phyloP scores from a whole-genome alignment of 345 rosid species.

The Citropsis articulata region DNA sequence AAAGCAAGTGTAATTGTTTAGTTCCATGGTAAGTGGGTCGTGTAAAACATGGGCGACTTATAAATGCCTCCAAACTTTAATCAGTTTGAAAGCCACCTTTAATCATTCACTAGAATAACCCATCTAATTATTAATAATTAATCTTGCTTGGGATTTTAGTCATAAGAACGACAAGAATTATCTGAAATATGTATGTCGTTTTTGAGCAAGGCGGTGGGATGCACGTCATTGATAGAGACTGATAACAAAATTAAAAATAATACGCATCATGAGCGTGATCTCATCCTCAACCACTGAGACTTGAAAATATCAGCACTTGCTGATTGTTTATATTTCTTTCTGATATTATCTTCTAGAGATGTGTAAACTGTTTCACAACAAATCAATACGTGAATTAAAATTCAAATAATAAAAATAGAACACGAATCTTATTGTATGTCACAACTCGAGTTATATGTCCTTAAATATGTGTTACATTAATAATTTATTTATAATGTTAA shows the following conservation, averaged over 20 bases:
- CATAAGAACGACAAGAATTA: background rate
- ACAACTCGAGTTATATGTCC: too few relatives aligned
- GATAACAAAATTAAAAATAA: background rate
- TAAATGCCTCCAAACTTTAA: background rate
- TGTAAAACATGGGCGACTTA: background rate
- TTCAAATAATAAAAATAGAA: background rate
- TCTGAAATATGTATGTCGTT: background rate
- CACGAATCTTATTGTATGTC: too few relatives aligned
- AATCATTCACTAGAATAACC: background rate
- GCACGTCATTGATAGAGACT: background rate
- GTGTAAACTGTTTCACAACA: background rate
- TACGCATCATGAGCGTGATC: background rate
- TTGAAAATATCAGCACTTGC: background rate
- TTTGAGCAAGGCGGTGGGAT: background rate
- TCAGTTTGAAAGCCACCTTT: background rate
- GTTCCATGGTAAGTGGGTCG: background rate
- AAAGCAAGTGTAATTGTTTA: background rate
- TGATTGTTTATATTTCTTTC: background rate
- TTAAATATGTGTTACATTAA: background rate
- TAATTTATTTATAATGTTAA: background rate
- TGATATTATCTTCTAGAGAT: background rate
- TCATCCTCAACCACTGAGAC: background rate
- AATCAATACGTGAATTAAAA: too few relatives aligned
- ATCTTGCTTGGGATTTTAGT: too few relatives aligned
- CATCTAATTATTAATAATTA: too few relatives aligned